These are phyloP conservation scores for Metschnikowia colocasiae DNA, from an alignment of 805 yeast genomes.

Conservation along the genomic window DNA sequence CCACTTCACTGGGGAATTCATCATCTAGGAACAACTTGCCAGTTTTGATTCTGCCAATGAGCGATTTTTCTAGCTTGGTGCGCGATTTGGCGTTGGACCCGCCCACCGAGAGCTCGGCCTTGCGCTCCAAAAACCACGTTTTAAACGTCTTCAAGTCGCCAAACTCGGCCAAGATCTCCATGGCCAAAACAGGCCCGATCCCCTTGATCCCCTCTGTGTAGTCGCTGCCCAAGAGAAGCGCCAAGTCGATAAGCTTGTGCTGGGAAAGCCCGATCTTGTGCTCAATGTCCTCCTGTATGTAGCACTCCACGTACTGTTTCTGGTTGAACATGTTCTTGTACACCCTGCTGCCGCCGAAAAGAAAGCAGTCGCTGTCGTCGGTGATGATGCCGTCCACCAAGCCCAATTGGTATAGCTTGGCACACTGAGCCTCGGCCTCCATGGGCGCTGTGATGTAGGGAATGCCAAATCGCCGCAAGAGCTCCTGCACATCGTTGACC, in stretches of 20 bases:
- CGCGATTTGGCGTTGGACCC: constrained; percentile 27
- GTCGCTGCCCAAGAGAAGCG: constrained; percentile 86
- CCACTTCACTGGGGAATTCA: constrained; percentile 65
- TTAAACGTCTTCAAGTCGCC: constrained; percentile 42
- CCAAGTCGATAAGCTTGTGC: constrained; percentile 68
- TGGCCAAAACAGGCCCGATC: constrained; percentile 88
- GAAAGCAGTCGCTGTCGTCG: constrained; percentile 94
- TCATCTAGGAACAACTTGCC: constrained; percentile 56
- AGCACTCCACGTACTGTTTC: constrained; percentile 86
- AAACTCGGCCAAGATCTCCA: constrained; percentile 88
- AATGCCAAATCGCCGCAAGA: constrained; percentile 82
- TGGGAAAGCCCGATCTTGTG: constrained; percentile 63
- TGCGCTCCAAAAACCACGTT: constrained; percentile 55
- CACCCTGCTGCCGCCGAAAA: constrained; percentile 82
- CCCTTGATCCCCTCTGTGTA: constrained; percentile 92
- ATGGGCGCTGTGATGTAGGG: constrained; percentile 95
- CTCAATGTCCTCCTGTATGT: constrained; percentile 55
- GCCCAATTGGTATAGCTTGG: constrained; percentile 60
- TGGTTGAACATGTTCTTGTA: constrained; percentile 95
- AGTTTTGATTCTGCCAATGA: constrained; percentile 51
- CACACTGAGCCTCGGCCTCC: constrained; percentile 99
- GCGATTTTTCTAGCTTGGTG: constrained; percentile 49
- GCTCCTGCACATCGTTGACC: constrained; percentile 88
- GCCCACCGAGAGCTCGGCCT: constrained; percentile 29
- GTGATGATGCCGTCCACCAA: constrained; percentile 94